Base-by-base conservation (phyloP, 768 basidiomycete genomes). In the Boletus sp. region DNA sequence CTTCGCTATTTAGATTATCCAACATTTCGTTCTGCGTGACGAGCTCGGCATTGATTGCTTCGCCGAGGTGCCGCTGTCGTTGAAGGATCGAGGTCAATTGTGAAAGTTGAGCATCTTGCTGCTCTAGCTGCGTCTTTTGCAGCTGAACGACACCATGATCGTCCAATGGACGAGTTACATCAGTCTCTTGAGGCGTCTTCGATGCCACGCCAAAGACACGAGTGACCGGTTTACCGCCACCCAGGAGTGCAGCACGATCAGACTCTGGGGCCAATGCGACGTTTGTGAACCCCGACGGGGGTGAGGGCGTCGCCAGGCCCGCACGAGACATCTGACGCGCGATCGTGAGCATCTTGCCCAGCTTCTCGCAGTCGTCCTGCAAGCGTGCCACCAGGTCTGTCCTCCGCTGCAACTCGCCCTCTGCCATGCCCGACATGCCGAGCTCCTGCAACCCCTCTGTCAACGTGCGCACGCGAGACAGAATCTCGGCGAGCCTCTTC, bases 381-480 rank as follows among this genome's bases (percentile, higher is more conserved):
- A 98, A 76, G 56, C 88, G 80, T 53, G 87, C 89, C 50, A 94
- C 85, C 86, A 97, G 87, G 66, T 94, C 95, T 58, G 87, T 87
- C 59, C 96, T 79, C 54, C 96, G 77, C 73, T 89, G 87, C 65
- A 93, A 77, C 78, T 98, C 96, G n/a, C 96, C 96, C 71, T 93
- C 86, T 61, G 84, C 87, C 81, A 98, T 82, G 37, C 90, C 92
- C 41, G 77, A 76, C 70, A 83, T 71, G 8, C 78, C 89, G 37
- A 92, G 78, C 40, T 76, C 80, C 64, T 82, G 77, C 64, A 95
- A 74, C 10, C 86, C 92, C 62, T 79, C 78, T 18, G 85, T 89
- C 14, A 98, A 78, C 2, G 71, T 78, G 5, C 86, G 85, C 20
- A 95, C 80, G n/a, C 93, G 80, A 33, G 83, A 76, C n/a, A 92